Base-by-base conservation (phyloP, 768 basidiomycete species). In the Boletus fagicola region DNA sequence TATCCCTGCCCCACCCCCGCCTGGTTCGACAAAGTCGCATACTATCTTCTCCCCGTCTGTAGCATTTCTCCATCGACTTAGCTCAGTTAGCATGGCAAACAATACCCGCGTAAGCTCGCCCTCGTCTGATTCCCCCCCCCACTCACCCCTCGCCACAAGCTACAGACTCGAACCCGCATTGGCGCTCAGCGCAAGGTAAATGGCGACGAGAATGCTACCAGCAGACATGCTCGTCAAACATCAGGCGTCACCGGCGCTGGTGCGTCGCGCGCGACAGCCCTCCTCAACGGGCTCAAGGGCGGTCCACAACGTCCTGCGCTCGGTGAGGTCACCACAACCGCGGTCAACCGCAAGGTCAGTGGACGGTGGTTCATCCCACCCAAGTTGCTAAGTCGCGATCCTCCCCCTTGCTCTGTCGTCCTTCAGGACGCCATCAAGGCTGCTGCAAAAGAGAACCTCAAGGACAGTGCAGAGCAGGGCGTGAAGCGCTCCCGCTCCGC, bases 301-400 rank as follows among this genome's bases (percentile, higher is more conserved):
- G 79, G 76, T 43, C 74, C 78, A 22, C 83, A 85, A 69, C 82
- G 93, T 62, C 80, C 87, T 33, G 91, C 86, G 40, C 80, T 95
- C 49, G 83, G 85, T 57, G 92, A 94, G 74, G 92, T 94, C 61
- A 88, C 88, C 45, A 86, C 82, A 50, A 82, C 83, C 59, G 85
- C 87, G 54, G 83, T 90, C 51, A 91, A 90, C 72, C 83, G 85
- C 70, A 91, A 88, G 77, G 89, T 88, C 67, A 62, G 82, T 69
- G 18, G 54, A 48, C 49, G 35, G 18, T 38, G 4, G 13, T 51
- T 36, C n/a, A 33, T 51, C 50, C n/a, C 30, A 28, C 39, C 16
- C 26, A 43, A 28, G 4, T 59, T n/a, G n/a, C 58, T 60, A 28
- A 54, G 38, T 20, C 42, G 47, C 44, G 16, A 13, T 39, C 22